Percentiles rank a stretch among this genome's conserved stretches.
Conservation (phyloP, 2,329 filamentous ascomycete genomes). For the Cercospora janseana region DNA sequence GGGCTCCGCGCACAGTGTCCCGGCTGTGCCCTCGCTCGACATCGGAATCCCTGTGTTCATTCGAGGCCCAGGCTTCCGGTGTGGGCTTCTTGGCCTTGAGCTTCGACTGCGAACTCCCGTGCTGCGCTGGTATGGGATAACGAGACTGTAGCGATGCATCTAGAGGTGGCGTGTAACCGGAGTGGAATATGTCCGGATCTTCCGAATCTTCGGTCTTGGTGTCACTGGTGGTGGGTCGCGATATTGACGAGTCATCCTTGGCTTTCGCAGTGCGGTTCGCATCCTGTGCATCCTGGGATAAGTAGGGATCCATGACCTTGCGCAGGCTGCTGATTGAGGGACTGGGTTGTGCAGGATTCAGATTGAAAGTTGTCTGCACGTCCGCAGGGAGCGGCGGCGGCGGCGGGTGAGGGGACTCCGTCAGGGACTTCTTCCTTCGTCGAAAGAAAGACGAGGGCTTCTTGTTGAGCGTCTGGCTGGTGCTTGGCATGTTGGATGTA, state of each 20-base stretch:
- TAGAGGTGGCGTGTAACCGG: slow-evolving; percentile 70
- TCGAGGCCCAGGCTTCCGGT: slow-evolving; percentile 19
- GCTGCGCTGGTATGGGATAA: slow-evolving; percentile 29
- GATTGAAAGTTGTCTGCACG: slow-evolving; percentile 34
- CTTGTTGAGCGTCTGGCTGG: slow-evolving; percentile 63
- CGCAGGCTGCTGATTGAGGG: slow-evolving; percentile 73
- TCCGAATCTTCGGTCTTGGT: slow-evolving; percentile 36
- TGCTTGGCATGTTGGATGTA: slow-evolving; percentile 12
- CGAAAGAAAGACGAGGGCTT: slow-evolving; percentile 94
- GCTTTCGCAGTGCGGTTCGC: slow-evolving; percentile 13
- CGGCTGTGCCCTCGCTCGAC: slow-evolving; percentile 50
- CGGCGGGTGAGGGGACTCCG: slow-evolving; percentile 64
- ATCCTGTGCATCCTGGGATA: slow-evolving; percentile 43
- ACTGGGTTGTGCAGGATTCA: slow-evolving; percentile 52
- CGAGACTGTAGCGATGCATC: slow-evolving; percentile 63
- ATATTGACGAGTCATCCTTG: slow-evolving; percentile 20
- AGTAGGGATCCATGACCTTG: slow-evolving; percentile 82
- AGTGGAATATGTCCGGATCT: slow-evolving; percentile 64
- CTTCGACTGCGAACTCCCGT: slow-evolving; percentile 41
- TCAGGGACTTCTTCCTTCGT: slow-evolving; percentile 83
- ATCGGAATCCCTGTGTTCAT: slow-evolving; percentile 49
- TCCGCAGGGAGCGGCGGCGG: slow-evolving; percentile 47
- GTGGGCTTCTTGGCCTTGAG: slow-evolving; percentile 41
- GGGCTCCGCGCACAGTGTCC: slow-evolving; percentile 25
- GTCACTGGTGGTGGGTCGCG: slow-evolving; percentile 32